Evolutionary conservation across 306 rosid species (phyloP).

Genomic region (Trifolium dubium): DNA sequence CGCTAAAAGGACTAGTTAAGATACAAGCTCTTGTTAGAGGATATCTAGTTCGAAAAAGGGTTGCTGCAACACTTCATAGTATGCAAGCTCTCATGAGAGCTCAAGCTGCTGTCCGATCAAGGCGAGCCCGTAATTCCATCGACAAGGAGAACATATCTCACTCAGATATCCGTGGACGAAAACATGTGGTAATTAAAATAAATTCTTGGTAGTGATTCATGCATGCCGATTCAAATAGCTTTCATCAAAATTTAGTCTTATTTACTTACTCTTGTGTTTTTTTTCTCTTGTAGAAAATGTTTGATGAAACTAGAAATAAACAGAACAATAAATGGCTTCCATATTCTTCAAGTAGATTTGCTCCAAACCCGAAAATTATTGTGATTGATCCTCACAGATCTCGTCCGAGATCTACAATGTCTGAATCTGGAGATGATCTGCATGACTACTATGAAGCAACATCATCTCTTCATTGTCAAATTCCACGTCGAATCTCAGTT

Average conservation of each 20-base stretch:
- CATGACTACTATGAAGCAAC: conserved; percentile 50
- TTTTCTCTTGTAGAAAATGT: conserved; percentile 54
- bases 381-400: conserved; percentile 31
- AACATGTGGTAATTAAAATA: conserved; percentile 51
- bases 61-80: conserved; percentile 81
- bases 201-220: neutral
- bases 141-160: conserved; percentile 55
- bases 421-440: conserved; percentile 64
- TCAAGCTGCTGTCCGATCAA: conserved; percentile 61
- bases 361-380: neutral
- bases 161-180: conserved; percentile 50
- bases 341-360: conserved; percentile 39
- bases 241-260: conserved; percentile 1
- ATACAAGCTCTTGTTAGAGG: conserved; percentile 94
- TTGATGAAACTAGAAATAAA: conserved; percentile 67
- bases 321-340: conserved; percentile 62
- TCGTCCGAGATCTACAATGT: conserved; percentile 58
- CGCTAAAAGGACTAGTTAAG: conserved; percentile 80
- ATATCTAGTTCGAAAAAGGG: conserved; percentile 75
- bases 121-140: conserved; percentile 78
- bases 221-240: neutral
- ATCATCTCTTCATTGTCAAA: conserved; percentile 26
- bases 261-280: neutral
- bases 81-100: conserved; percentile 93
- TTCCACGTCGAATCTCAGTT: conserved; percentile 32